Percentiles rank a stretch among this genome's conserved stretches.
Evolutionary conservation across 441 rosid species (phyloP).

Genomic region (California macrophylla): DNA sequence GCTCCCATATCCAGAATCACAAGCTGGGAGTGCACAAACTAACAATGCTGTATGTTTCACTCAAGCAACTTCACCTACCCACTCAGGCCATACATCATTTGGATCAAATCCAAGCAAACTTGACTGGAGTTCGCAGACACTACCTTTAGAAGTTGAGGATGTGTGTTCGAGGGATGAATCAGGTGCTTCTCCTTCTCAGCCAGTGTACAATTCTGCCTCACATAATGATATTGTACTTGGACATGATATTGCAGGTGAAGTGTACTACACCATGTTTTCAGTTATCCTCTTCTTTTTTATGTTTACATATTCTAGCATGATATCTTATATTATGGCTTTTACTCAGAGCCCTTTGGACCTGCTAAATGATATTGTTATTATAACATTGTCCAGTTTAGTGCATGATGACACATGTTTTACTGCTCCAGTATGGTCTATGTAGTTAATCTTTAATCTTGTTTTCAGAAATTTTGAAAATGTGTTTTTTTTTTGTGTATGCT

Average conservation of each 20-base stretch:
- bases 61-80: conserved; percentile 25
- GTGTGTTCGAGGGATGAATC: conserved; percentile 25
- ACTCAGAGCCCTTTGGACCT: too few species aligned
- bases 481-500: not conserved
- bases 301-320: not conserved
- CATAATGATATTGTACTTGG: conserved; percentile 24
- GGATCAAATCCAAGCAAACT: conserved; percentile 24
- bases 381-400: not conserved
- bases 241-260: conserved; percentile 31
- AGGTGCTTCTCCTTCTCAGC: conserved; percentile 20
- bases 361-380: too few species aligned
- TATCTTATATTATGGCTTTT: not conserved
- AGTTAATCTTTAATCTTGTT: not conserved
- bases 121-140: conserved; percentile 30
- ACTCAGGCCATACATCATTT: conserved; percentile 27
- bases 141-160: conserved; percentile 36
- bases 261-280: conserved; percentile 1
- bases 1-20: conserved; percentile 26
- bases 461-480: not conserved
- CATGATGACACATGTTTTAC: not conserved
- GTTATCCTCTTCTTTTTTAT: not conserved
- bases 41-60: conserved; percentile 26
- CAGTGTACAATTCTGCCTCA: conserved; percentile 12
- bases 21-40: conserved; percentile 28
- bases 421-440: not conserved